A percentile compares a stretch with the other conserved stretches of the same genome.
phyloP scores from a whole-genome alignment of 2,329 filamentous ascomycete genomes.

The Sclerotinia trifoliorum region DNA sequence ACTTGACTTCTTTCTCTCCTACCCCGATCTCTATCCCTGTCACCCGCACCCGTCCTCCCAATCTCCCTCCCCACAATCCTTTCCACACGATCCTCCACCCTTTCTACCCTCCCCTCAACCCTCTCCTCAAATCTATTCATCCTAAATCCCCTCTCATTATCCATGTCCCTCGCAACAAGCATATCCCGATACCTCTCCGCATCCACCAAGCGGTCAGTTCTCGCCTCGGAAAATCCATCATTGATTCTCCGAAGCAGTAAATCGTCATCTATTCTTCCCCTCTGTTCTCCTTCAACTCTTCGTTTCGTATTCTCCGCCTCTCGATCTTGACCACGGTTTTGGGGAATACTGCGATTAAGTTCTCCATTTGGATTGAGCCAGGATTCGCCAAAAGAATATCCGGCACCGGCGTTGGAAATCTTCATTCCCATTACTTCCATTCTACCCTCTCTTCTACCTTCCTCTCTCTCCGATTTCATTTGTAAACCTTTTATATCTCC shows the following conservation, averaged over 20 bases:
- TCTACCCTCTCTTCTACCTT: conserved; percentile 1
- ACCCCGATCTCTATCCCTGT: background rate
- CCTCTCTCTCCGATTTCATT: conserved; percentile 5
- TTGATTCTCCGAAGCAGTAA: background rate
- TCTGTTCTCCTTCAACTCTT: background rate
- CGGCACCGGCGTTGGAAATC: no score
- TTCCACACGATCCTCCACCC: background rate
- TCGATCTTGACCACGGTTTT: background rate
- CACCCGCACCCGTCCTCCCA: background rate
- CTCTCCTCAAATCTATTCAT: conserved; percentile 9
- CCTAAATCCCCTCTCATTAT: background rate
- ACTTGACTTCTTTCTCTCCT: background rate
- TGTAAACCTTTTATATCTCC: background rate
- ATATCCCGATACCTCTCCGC: background rate
- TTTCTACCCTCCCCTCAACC: background rate
- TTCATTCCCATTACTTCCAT: background rate
- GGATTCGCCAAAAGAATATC: background rate
- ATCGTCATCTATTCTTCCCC: background rate
- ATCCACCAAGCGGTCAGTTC: background rate
- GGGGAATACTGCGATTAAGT: no score
- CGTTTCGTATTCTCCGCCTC: background rate
- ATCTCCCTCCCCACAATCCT: conserved; percentile 1
- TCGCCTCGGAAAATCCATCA: background rate
- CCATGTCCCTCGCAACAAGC: background rate
- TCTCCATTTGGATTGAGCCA: background rate